These are phyloP conservation scores for Persicaria tinctoria DNA, from an alignment of 148 eudicot genomes.

Conservation along the genomic window DNA sequence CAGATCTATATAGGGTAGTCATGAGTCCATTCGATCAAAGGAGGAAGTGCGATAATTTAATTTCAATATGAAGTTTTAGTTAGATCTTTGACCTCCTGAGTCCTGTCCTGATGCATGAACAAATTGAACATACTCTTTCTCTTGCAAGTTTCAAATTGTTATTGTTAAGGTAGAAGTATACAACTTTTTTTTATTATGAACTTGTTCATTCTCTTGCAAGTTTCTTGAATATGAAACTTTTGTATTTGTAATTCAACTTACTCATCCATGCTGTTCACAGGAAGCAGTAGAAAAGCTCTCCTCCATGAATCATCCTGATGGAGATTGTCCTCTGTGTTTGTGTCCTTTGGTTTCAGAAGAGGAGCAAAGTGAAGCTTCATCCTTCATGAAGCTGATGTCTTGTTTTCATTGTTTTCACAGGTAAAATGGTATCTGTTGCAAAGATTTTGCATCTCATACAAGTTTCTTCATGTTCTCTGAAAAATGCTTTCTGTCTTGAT, in stretches of 20 bases:
- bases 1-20: neutral
- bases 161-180: neutral
- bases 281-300: slow-evolving; percentile 86
- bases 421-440: slow-evolving; percentile 23
- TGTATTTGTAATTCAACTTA: slow-evolving; percentile 5
- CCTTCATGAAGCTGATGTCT: slow-evolving; percentile 97
- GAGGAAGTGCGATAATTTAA: neutral
- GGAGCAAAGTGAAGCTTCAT: slow-evolving; percentile 27
- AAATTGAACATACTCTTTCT: neutral
- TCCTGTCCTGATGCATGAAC: neutral
- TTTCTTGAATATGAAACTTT: slow-evolving; percentile 4
- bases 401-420: slow-evolving; percentile 97
- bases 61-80: neutral
- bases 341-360: slow-evolving; percentile 64
- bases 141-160: neutral
- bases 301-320: slow-evolving; percentile 91
- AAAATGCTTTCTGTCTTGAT: slow-evolving; percentile 10
- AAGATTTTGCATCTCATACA: neutral
- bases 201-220: neutral
- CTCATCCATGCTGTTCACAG: slow-evolving; percentile 31
- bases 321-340: slow-evolving; percentile 88
- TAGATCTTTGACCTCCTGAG: neutral
- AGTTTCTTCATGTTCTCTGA: neutral
- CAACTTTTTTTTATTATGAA: neutral
- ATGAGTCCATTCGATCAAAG: neutral